Percentiles rank a stretch among this genome's conserved stretches.
These are phyloP conservation scores for Ceratocystis diversiconidia DNA, from an alignment of 2,329 filamentous ascomycete genomes.

Conservation along the genomic window DNA sequence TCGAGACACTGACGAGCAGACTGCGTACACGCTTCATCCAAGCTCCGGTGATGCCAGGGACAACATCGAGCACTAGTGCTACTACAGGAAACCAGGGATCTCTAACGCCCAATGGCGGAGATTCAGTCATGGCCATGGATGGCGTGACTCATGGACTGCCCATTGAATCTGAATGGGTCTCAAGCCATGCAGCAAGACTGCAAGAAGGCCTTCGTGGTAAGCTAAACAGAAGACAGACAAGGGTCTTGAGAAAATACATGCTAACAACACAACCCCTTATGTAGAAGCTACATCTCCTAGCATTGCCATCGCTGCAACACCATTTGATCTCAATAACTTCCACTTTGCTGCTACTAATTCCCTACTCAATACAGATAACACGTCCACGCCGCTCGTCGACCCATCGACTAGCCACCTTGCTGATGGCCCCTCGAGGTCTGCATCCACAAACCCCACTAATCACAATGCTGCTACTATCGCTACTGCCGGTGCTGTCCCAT, in stretches of 20 bases:
- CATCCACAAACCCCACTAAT: slow-evolving; percentile 1
- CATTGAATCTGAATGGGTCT: neutral
- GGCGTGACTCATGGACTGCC: neutral
- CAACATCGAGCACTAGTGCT: neutral
- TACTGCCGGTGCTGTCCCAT: neutral
- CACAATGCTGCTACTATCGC: slow-evolving; percentile 9
- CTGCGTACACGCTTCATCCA: slow-evolving; percentile 62
- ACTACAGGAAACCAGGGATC: neutral
- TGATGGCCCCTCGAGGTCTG: neutral
- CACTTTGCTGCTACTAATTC: slow-evolving; percentile 40
- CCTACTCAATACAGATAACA: slow-evolving; percentile 22
- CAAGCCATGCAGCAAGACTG: neutral
- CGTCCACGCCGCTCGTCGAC: neutral
- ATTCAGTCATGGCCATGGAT: neutral
- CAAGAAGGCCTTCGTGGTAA: neutral
- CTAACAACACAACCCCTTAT: neutral
- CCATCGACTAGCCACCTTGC: neutral
- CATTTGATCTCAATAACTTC: slow-evolving; percentile 42
- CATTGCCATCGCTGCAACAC: slow-evolving; percentile 44
- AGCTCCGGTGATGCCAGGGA: slow-evolving; percentile 30
- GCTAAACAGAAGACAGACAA: neutral
- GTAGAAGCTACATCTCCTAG: slow-evolving; percentile 21
- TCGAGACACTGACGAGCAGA: slow-evolving; percentile 63
- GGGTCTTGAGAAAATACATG: neutral
- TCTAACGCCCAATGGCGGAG: neutral